phyloP scores from a whole-genome alignment of 441 rosid species.

The Biscutella laevigata region DNA sequence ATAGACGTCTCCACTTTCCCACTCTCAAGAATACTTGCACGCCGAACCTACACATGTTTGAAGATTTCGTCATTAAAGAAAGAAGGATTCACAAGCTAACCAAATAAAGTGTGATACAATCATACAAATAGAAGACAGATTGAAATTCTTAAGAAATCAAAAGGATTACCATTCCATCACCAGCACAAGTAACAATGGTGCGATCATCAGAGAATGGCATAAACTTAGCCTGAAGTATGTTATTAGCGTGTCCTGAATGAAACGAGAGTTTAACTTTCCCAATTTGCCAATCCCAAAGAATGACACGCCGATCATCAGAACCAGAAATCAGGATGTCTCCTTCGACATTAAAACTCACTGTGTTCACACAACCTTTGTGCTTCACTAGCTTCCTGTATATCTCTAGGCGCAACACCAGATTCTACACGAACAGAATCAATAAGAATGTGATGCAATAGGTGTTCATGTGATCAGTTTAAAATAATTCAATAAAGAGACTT shows the following conservation, averaged over 20 bases:
- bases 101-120: no score
- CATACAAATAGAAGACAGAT: no score
- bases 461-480: not conserved
- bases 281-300: slow-evolving; percentile 75
- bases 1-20: slow-evolving; percentile 50
- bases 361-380: slow-evolving; percentile 80
- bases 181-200: slow-evolving; percentile 75
- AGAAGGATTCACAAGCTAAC: no score
- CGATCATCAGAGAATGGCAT: slow-evolving; percentile 75
- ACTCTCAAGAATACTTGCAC: no score
- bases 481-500: not conserved
- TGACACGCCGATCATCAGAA: slow-evolving; percentile 65
- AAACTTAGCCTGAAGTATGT: slow-evolving; percentile 73
- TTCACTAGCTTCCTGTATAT: slow-evolving; percentile 51
- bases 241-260: slow-evolving; percentile 54
- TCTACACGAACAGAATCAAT: slow-evolving; percentile 33
- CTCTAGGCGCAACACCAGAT: slow-evolving; percentile 55
- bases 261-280: slow-evolving; percentile 55
- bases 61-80: no score
- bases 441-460: not conserved
- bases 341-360: slow-evolving; percentile 55
- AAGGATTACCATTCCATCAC: no score
- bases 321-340: slow-evolving; percentile 72
- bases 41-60: no score
- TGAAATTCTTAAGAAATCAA: no score